A percentile compares a stretch with the other conserved stretches of the same genome.
Conservation (phyloP, 768 basidiomycete species). For the Boletus vermiculosoides region DNA sequence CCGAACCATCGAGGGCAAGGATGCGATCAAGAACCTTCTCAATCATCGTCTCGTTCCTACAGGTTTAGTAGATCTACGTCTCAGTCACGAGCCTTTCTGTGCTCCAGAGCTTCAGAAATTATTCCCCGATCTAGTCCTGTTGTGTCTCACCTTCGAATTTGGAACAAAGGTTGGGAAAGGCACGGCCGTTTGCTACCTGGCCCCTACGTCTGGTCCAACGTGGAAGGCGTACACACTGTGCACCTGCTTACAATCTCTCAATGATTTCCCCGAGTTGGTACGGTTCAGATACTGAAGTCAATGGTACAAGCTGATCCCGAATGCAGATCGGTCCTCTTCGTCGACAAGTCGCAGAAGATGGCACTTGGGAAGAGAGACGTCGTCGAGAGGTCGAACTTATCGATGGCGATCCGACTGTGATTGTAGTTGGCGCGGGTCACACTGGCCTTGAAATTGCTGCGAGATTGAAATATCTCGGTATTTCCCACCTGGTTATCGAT, state of each 20-base stretch:
- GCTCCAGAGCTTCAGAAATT: conserved; percentile 37
- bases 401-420: conserved; percentile 52
- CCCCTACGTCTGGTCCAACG: conserved; percentile 39
- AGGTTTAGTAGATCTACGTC: conserved; percentile 15
- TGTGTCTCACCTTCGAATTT: conserved; percentile 57
- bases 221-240: conserved; percentile 65
- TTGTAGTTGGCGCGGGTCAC: conserved; percentile 67
- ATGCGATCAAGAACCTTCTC: conserved; percentile 40
- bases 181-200: conserved; percentile 53
- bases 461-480: conserved; percentile 57
- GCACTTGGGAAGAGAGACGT: conserved; percentile 53
- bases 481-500: conserved; percentile 58
- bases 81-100: conserved; percentile 25
- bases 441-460: conserved; percentile 65
- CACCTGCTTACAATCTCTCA: conserved; percentile 60
- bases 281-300: not conserved
- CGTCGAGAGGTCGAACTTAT: conserved; percentile 44
- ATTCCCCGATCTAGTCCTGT: conserved; percentile 57
- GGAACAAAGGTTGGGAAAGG: conserved; percentile 47
- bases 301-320: not conserved
- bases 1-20: conserved; percentile 43
- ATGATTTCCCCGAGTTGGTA: conserved; percentile 52
- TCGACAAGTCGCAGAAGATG: conserved; percentile 44
- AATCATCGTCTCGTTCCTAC: conserved; percentile 36
- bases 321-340: conserved; percentile 41